Base-by-base conservation (phyloP, 2,329 filamentous ascomycete species). In the Ophidiomyces ophidiicola region DNA sequence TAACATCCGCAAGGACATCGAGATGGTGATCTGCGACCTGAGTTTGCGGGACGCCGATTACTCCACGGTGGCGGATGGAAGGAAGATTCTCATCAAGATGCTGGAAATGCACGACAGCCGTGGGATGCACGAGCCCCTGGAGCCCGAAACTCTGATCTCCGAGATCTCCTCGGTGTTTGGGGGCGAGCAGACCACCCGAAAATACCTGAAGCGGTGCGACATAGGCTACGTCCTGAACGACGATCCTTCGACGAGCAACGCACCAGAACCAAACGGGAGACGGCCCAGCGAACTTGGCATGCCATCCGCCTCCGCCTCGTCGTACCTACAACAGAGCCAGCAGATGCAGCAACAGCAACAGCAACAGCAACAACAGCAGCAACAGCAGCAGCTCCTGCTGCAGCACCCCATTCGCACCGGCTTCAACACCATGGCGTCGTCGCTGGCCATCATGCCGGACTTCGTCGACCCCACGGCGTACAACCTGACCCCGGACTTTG, bases 1-100 rank as follows among this genome's bases (percentile, higher is more conserved):
- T 6, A 47, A 44, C 14, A 50, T 50, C 29, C 39, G 48, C 11
- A 38, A 44, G 8, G 48, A 52, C 37, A 44, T 53, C 23, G 46
- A 54, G 28, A 51, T 48, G 48, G 50, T 53, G 15, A 50, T 53
- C 17, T 40, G 42, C 2, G 52, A 53, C 33, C 39, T 53, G 15
- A 48, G 41, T 19, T 34, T 45, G 6, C 41, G 43, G 2, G 50
- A 51, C 23, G 41, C 43, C 14, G 39, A 46, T 12, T 42, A 44
- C 1, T 41, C 50, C 1, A 48, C 47, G 20, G 43, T 50, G 4
- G 40, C 42, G 5, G 49, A 51, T 34, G 52, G 51, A 6, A 44
- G 44, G 18, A 51, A 48, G 26, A 45, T 53, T 14, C 38, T 54
- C 15, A 42, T 46, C 26, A 52, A 48, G 32, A 54, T 54, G 50